These are phyloP conservation scores for Pilaira anomala DNA, from an alignment of 192 early-diverging fungal species.

Conservation along the genomic window DNA sequence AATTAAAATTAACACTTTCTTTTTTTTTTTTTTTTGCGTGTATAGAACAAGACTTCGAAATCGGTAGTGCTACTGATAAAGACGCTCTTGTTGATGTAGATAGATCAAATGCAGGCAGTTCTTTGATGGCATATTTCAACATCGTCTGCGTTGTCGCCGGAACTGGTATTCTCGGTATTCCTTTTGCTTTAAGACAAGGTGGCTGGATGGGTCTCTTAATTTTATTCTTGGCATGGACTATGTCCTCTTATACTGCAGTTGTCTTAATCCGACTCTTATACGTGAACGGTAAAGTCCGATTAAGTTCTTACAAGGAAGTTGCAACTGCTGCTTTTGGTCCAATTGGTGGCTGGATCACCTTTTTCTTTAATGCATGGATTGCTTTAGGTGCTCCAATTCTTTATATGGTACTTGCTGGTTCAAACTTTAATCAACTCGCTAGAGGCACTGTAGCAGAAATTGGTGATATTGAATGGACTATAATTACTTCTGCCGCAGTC, in stretches of 20 bases:
- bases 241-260: conserved; percentile 68
- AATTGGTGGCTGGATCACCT: conserved; percentile 57
- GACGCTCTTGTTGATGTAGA: not conserved
- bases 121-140: conserved; percentile 50
- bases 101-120: conserved; percentile 33
- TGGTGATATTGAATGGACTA: conserved; percentile 58
- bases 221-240: conserved; percentile 63
- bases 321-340: conserved; percentile 71
- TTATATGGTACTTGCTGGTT: conserved; percentile 73
- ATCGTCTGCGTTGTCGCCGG: conserved; percentile 73
- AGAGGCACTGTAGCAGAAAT: conserved; percentile 38
- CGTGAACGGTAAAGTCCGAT: conserved; percentile 55
- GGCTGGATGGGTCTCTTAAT: conserved; percentile 78
- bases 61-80: not conserved
- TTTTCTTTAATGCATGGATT: conserved; percentile 63
- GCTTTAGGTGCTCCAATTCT: conserved; percentile 67
- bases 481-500: conserved; percentile 54
- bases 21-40: no score
- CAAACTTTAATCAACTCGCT: conserved; percentile 63
- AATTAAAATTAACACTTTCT: no score
- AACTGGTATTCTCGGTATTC: conserved; percentile 79
- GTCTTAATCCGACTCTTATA: conserved; percentile 75
- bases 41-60: no score
- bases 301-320: conserved; percentile 63
- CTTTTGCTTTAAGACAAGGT: conserved; percentile 69